These are phyloP conservation scores for Rhipidocladum racemiflorum DNA, from an alignment of 176 grass and related monocot species.

Conservation along the genomic window DNA sequence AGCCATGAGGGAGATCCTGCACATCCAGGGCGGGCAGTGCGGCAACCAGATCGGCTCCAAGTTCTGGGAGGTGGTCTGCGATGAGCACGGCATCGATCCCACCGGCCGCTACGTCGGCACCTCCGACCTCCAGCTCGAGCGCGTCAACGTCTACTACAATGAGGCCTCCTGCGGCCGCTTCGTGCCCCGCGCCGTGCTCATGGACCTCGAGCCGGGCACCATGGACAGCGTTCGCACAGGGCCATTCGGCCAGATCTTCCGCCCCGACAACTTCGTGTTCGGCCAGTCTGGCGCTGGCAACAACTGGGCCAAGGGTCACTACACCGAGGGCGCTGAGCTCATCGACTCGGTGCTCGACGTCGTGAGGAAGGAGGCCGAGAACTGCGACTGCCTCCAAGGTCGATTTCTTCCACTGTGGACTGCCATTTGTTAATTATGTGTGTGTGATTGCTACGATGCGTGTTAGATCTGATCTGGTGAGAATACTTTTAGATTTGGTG, in stretches of 20 bases:
- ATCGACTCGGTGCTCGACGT: conserved; percentile 87
- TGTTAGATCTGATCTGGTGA: conserved; percentile 10
- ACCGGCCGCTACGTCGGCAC: conserved; percentile 68
- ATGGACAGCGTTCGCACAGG: conserved; percentile 93
- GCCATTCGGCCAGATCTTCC: conserved; percentile 78
- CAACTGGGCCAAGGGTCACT: conserved; percentile 92
- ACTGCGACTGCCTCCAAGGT: conserved; percentile 95
- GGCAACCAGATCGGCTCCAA: conserved; percentile 89
- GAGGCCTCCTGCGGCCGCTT: conserved; percentile 87
- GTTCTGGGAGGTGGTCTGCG: conserved; percentile 86
- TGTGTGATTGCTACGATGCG: neutral
- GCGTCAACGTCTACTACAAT: conserved; percentile 89
- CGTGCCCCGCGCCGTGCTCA: conserved; percentile 79
- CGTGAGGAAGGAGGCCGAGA: conserved; percentile 85
- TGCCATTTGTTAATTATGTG: neutral
- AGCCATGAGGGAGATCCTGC: conserved; percentile 86
- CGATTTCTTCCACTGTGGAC: neutral
- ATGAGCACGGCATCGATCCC: conserved; percentile 80
- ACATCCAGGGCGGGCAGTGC: conserved; percentile 84
- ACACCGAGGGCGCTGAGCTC: conserved; percentile 85
- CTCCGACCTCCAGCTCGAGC: conserved; percentile 85
- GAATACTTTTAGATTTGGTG: conserved; percentile 15
- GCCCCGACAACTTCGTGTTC: conserved; percentile 83
- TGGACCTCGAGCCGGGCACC: conserved; percentile 89
- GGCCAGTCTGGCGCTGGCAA: conserved; percentile 79